Base-by-base conservation (phyloP, 2,329 filamentous ascomycete species). In the Ophiostoma sp. region DNA sequence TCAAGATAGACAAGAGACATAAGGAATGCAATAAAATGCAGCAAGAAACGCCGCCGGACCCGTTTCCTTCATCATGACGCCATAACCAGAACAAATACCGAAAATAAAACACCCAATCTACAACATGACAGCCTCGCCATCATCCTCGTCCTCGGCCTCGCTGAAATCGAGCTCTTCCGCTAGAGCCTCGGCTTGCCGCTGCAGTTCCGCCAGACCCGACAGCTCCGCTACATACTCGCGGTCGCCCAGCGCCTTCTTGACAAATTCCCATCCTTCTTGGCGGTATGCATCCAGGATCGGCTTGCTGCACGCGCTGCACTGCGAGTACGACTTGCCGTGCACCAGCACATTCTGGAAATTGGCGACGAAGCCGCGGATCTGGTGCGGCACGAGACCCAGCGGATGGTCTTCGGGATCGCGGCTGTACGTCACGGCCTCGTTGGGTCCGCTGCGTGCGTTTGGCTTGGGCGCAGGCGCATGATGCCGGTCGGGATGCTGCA, bases 401-500 rank as follows among this genome's bases (percentile, higher is more conserved):
- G 89, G 84, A 75, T 90, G 86, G 69, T 86, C 81, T 4, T 79
- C 79, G 23, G 84, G 86, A 70, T 89, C 85, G 64, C 85, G 82
- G 69, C 86, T 85, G 68, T 85, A 85, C 2, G 79, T 74, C 1
- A 77, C 74, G 10, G 80, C 79, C 1, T 78, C 76, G 68, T 81
- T 73, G 4, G 79, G 77, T 67, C 80, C 73, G 4, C 78, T 76
- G 6, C 78, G 41, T n/a, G 20, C 15, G 76, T 69, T 81, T 72
- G 36, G 76, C 44, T 78, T 71, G 4, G 87, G 87, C n/a, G 87
- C 86, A 5, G 85, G 84, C 0, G 87, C 87, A 67, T 85, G 81
- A 27, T 86, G 82, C n/a, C 87, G 85, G 8, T 90, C 81, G 0
- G 94, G 93, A 77, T 97, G 94, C 77, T 99, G 95, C 11, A 97